Evolutionary conservation across 1,284 basidiomycete species (phyloP), one percentile per base, ranked within the genome.

Genomic region (Irpex lacteus): DNA sequence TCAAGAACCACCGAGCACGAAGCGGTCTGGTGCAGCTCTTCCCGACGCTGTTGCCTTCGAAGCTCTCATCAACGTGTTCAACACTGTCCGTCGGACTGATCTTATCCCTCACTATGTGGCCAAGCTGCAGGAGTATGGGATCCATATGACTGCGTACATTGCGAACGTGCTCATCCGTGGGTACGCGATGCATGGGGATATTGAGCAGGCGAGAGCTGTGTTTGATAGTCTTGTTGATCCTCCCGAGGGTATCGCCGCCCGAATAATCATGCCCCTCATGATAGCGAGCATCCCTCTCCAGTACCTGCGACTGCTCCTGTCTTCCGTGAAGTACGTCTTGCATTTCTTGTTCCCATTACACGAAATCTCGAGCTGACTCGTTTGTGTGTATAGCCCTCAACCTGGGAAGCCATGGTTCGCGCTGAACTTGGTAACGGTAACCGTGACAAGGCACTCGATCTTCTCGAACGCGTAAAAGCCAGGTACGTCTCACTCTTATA

Each of bases 101-200:
- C 85, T 98, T 60, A 85, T 97, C 37, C 87, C 90, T 0, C 69
- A 78, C 18, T 95, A 94, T 73, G 76, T 91, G 44, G 74, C 79
- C 26, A 85, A 86, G 64, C 88, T 99, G 81, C 76, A 77, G 49
- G 71, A 77, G 0, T 81, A 83, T 2, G 87, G 88, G 37, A 85
- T 96, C 6, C 90, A 92, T 70, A 90, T 95, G 84, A 99, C 97
- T 0, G 97, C 98, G 0, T 99, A 99, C 76, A 93, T 98, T 67
- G 92, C 92, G 54, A 99, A 99, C 77, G 82, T 94, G 66, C 79
- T 98, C 70, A 98, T 99, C 80, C 91, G 91, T 73, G 94, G 92
- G 1, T 93, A 96, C 72, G 89, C 96, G 0, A 82, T 87, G 34
- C 83, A 84, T 5, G 90, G 90, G 4, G 81, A 90, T 56, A 81